Percentiles rank a stretch among this genome's conserved stretches.
phyloP scores from a whole-genome alignment of 2,329 filamentous ascomycete species.

The Calonectria fujianensis region DNA sequence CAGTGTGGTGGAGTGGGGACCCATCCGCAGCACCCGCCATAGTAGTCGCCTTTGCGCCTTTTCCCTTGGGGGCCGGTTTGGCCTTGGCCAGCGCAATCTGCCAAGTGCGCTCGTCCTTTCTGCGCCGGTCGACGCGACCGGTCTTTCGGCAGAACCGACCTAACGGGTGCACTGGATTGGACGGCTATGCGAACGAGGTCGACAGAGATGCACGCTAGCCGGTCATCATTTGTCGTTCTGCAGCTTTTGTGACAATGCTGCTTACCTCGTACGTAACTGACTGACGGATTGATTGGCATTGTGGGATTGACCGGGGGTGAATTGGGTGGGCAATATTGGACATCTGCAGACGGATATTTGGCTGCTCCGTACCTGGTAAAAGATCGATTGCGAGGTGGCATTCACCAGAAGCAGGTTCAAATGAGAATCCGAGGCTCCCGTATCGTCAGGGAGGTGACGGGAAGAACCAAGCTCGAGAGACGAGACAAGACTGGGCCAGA shows the following conservation, averaged over 20 bases:
- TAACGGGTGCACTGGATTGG: slow-evolving; percentile 41
- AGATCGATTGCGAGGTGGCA: slow-evolving; percentile 19
- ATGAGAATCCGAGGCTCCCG: slow-evolving; percentile 9
- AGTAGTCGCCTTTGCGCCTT: slow-evolving; percentile 11
- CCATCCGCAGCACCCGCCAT: slow-evolving; percentile 13
- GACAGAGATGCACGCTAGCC: slow-evolving; percentile 34
- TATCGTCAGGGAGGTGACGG: not conserved
- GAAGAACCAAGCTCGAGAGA: not conserved
- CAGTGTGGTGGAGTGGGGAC: slow-evolving; percentile 26
- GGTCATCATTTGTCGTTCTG: slow-evolving; percentile 29
- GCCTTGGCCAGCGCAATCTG: slow-evolving; percentile 46
- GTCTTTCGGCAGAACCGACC: slow-evolving; percentile 43
- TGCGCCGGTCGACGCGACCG: slow-evolving; percentile 16
- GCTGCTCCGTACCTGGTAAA: slow-evolving; percentile 9
- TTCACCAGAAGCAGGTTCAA: slow-evolving; percentile 10
- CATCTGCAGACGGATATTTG: slow-evolving; percentile 19
- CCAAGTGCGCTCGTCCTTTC: slow-evolving; percentile 28
- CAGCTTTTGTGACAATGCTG: slow-evolving; percentile 35
- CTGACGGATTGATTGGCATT: slow-evolving; percentile 19
- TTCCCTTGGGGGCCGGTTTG: slow-evolving; percentile 33
- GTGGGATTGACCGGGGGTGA: slow-evolving; percentile 23
- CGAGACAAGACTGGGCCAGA: slow-evolving; percentile 16
- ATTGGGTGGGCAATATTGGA: slow-evolving; percentile 22
- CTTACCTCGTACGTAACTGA: slow-evolving; percentile 45
- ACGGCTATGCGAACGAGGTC: slow-evolving; percentile 16